Evolutionary conservation across 805 yeast genomes (phyloP), one percentile per base, ranked within the genome.

Genomic region (Candida hungchunana): DNA sequence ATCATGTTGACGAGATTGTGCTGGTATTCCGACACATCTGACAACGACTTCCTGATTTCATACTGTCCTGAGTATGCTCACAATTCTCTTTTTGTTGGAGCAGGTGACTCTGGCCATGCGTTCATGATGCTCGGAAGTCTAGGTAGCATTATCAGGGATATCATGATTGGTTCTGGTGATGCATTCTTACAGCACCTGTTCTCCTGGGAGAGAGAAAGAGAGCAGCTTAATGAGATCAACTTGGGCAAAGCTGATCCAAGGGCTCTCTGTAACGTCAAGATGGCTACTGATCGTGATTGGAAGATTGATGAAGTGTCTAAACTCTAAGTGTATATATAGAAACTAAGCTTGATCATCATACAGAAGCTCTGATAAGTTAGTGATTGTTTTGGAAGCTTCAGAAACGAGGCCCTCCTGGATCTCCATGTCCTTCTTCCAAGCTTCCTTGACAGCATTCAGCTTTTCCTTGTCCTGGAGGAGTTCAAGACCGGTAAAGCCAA

Each of bases 101-200:
- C 62, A 20, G 69, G 69, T 27, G 69, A 63, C 38, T 58, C 64
- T 13, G 67, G 67, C 0, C 69, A 64, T 45, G 63, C 57, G 5
- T 64, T 60, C 37, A 62, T 59, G 53, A 56, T 63, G 48, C 45
- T 62, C 20, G 66, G 65, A 3, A 52, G 53, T 18, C 43, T 63
- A 13, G 68, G 69, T 16, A 44, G 43, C 9, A 44, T 45, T 22
- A 47, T 51, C 15, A 46, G 32, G 21, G 49, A 43, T 28, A 44
- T 56, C 24, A 31, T 53, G 15, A 27, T 42, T 10, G 19, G 36
- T 3, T 39, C 41, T 5, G 50, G 49, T n/a, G 46, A 44, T 26
- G 16, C 25, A 5, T 37, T 50, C 23, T 37, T 55, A 15, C 38
- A 38, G 3, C 22, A 47, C 14, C 26, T 53, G 3, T 53, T 53